Base-by-base conservation (phyloP, 805 yeast genomes). In the Pichia paraexigua region DNA sequence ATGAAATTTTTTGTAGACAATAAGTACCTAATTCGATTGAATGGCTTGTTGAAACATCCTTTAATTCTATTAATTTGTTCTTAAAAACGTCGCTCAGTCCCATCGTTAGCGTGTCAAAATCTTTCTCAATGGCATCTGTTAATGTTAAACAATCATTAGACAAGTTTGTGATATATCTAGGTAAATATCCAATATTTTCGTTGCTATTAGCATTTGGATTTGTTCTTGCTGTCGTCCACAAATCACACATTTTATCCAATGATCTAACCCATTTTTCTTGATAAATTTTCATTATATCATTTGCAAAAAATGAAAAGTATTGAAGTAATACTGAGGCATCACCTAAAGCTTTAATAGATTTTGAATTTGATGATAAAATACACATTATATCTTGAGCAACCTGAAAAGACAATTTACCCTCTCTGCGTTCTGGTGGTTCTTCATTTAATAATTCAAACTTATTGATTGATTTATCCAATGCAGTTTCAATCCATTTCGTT, bases 401-500 rank as follows among this genome's bases (percentile, higher is more conserved):
- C 49, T 63, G 67, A 37, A 63, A 54, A n/a, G 66, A 66, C 37
- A 65, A 52, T 42, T 54, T 52, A 41, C 53, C 65, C 21, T 58
- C 58, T 9, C 57, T 49, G 10, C 59, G 53, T 45, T 63, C 67
- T n/a, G 63, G 56, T 9, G 97, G 97, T 9, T 95, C 90, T 9
- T 75, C 73, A 17, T 73, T 71, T 63, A 97, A 80, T 43, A 73
- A 72, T 39, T 72, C 68, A 64, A 92, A 92, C 15, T 82, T 75
- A 25, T 71, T 72, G 21, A 79, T 46, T 7, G 66, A 62, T 8
- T 60, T 59, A 2, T 32, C 45, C 17, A 60, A 46, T 8, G 66
- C 74, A 55, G 82, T 87, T 4, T 66, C 65, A 66, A 88, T 80
- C 98, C 98, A 94, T 68, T 89, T 95, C 17, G 76, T 77, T 75